Base-by-base conservation (phyloP, 1,284 basidiomycete genomes). In the Tranzscheliella williamsii region DNA sequence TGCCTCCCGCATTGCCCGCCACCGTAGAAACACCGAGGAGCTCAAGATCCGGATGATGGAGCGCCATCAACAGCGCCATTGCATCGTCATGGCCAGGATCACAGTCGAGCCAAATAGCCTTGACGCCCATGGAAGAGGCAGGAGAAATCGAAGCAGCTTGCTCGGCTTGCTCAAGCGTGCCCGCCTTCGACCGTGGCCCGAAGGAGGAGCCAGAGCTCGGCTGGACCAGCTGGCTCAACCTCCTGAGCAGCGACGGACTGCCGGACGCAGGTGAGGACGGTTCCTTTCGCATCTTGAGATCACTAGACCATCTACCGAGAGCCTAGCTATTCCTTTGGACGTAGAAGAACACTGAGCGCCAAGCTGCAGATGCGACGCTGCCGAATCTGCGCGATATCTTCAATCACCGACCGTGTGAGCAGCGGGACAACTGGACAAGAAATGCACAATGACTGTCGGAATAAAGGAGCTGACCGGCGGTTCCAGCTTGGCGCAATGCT, bases 51-150 rank as follows among this genome's bases (percentile, higher is more conserved):
- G 68, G 68, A 31, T 57, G 52, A 26, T 57, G 56, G n/a, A 70
- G 38, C 4, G 71, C 70, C 33, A 73, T 50, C 12, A 72, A 50
- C 18, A 73, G 22, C 1, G 69, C 69, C 22, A 72, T 54, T 4
- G 71, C 71, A 53, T 72, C 70, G 38, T 72, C 70, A 24, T 72
- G 70, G 11, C 70, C 70, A 5, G 70, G 67, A 34, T 72, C 70
- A 39, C 63, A 67, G 45, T 72, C 70, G 22, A 72, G 57, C 70
- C 67, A 70, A 17, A 70, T 13, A 23, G 66, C 43, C 30, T 69
- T 69, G 52, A 54, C 24, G 7, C 24, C 24, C 24, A 22, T 30
- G n/a, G 35, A 37, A 42, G 47, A 27, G 13, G 27, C 42, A 9
- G 32, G 17, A 20, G 16, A 8, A 17, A 16, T 9, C 7, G 32